Evolutionary conservation across 2,329 filamentous ascomycete genomes (phyloP), one percentile per base, ranked within the genome.

Genomic region (Colletotrichum navitas): DNA sequence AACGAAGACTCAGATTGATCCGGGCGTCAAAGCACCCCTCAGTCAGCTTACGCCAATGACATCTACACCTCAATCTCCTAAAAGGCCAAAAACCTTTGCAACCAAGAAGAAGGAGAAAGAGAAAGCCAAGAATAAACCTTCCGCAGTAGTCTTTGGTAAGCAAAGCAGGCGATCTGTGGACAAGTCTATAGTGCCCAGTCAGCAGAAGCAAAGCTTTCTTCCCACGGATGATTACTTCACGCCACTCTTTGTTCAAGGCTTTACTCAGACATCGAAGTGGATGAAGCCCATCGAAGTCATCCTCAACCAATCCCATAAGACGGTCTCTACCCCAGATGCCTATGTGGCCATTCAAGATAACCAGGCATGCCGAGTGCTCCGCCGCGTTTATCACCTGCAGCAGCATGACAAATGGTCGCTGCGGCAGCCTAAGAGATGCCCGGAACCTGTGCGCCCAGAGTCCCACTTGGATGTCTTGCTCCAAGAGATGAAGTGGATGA

Each of bases 401-500:
- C 94, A 95, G 77, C 90, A 92, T 41, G 94, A 97, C 76, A 92
- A 95, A 77, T 98, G 96, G 95, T 96, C 95, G 6, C 82, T 99
- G 58, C 89, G 95, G 63, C 96, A 99, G 78, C 90, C 95, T 54
- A 94, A 97, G 78, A 92, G 94, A 68, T 93, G 91, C 49, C 87
- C 91, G 1, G 96, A 99, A 80, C 95, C 95, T 5, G 86, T 89
- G 5, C 89, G 94, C 47, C 92, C 91, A 24, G 87, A 89, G 1
- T 91, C 92, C 2, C 95, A 98, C 76, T 93, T 92, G 89, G 96
- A 99, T 81, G 88, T 95, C 63, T 81, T 98, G 66, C 84, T 99
- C 41, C 89, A 94, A 75, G 95, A 99, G 83, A 94, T 95, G 89
- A 97, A 95, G 80, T 98, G 95, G 95, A 97, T 99, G 94, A 90